These are phyloP conservation scores for Saccharomyces pastorianus DNA, from an alignment of 1,139 yeast genomes.

Conservation along the genomic window DNA sequence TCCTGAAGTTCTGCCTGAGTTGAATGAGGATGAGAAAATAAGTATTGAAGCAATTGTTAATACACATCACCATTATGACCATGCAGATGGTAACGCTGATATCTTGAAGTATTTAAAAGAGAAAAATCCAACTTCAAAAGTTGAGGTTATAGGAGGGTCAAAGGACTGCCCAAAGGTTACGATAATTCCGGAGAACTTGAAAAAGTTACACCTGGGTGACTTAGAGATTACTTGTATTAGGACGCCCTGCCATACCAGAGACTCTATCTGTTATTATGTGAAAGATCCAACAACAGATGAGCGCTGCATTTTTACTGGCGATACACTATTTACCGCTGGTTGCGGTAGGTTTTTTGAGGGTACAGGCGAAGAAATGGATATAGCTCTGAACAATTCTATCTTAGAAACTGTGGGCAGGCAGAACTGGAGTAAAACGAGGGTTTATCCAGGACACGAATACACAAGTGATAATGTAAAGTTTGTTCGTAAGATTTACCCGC, in stretches of 20 bases:
- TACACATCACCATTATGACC: constrained; percentile 95
- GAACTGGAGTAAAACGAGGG: constrained; percentile 32
- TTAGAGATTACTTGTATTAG: constrained; percentile 65
- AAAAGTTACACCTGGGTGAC: constrained; percentile 41
- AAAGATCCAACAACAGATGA: constrained; percentile 55
- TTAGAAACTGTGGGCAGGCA: constrained; percentile 42
- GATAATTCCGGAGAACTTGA: constrained; percentile 31
- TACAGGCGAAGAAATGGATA: constrained; percentile 68
- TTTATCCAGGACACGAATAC: constrained; percentile 94
- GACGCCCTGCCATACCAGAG: constrained; percentile 97
- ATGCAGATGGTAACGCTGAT: constrained; percentile 72
- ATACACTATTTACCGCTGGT: constrained; percentile 87
- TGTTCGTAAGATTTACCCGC: constrained; percentile 52
- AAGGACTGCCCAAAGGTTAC: constrained; percentile 30
- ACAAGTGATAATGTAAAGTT: constrained; percentile 75
- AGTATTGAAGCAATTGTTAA: constrained; percentile 70
- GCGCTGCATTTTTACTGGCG: constrained; percentile 86
- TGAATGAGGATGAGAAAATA: constrained; percentile 33
- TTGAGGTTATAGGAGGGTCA: constrained; percentile 65
- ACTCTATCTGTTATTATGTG: constrained; percentile 80
- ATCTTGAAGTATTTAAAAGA: background rate
- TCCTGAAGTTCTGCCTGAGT: constrained; percentile 41
- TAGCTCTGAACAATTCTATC: constrained; percentile 56
- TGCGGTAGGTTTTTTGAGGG: constrained; percentile 98
- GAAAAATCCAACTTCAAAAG: constrained; percentile 39